Conservation (phyloP, 148 eudicot species). For the Rhododendron henanense region DNA sequence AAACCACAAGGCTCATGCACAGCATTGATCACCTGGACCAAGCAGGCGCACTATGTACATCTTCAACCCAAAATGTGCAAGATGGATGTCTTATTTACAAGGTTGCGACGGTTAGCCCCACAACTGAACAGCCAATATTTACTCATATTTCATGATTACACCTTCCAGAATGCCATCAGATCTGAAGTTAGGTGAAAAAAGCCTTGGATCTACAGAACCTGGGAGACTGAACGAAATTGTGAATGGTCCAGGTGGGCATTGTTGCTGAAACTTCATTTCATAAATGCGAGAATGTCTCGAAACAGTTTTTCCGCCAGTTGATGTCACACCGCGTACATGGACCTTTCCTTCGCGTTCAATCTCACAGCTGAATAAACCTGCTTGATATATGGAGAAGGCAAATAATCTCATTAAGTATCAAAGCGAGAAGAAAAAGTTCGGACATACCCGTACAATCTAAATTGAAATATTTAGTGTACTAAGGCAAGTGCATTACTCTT, state of each 20-base stretch:
- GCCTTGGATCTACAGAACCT: slow-evolving; percentile 43
- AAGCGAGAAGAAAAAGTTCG: background rate
- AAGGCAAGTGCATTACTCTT: background rate
- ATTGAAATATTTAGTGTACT: background rate
- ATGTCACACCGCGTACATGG: slow-evolving; percentile 45
- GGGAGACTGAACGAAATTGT: slow-evolving; percentile 35
- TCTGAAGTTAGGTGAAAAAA: slow-evolving; percentile 33
- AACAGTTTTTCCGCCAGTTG: slow-evolving; percentile 43
- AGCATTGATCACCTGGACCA: background rate
- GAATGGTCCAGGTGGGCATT: slow-evolving; percentile 41
- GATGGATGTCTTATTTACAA: background rate
- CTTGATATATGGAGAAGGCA: background rate
- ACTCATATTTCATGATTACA: slow-evolving; percentile 27
- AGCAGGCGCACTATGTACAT: background rate
- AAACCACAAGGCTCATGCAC: background rate
- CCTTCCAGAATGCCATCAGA: slow-evolving; percentile 43
- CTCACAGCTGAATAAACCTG: slow-evolving; percentile 82
- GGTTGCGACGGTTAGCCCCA: background rate
- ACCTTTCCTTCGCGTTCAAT: slow-evolving; percentile 73
- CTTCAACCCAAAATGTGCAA: background rate
- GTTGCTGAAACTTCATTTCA: slow-evolving; percentile 38
- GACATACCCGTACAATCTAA: background rate
- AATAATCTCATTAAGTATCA: background rate
- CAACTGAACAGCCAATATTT: background rate
- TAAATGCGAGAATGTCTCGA: slow-evolving; percentile 37